phyloP scores from a whole-genome alignment of 371 early-diverging fungal species.

The Mortierella sp. region DNA sequence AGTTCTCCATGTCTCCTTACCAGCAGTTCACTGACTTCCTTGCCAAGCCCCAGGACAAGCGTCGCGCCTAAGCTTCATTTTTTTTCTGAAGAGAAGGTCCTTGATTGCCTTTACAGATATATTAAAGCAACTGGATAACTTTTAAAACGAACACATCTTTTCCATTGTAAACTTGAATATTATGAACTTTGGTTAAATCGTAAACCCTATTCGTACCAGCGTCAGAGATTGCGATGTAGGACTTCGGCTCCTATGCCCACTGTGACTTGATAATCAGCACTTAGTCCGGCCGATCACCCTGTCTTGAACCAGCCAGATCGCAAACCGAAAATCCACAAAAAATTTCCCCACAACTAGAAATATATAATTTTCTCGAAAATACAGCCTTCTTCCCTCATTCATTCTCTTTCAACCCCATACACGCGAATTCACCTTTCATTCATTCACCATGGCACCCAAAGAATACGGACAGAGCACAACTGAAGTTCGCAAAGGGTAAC shows the following conservation, averaged over 20 bases:
- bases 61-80: constrained; percentile 34
- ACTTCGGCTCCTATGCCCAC: too few relatives aligned
- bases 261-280: too few relatives aligned
- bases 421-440: neutral
- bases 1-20: constrained; percentile 91
- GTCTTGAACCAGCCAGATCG: constrained; percentile 18
- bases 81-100: neutral
- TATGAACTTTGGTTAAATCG: neutral
- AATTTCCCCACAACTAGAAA: neutral
- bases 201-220: too few relatives aligned
- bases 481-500: constrained; percentile 49
- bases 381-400: neutral
- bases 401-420: neutral
- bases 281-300: too few relatives aligned
- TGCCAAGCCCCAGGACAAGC: constrained; percentile 60
- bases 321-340: constrained; percentile 10
- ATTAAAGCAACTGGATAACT: constrained; percentile 6
- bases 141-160: neutral
- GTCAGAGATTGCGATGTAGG: too few relatives aligned
- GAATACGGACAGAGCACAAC: constrained; percentile 57
- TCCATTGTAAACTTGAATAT: too few relatives aligned
- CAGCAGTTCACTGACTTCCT: constrained; percentile 95
- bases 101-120: neutral
- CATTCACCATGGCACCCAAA: constrained; percentile 36
- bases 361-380: neutral